phyloP scores from a whole-genome alignment of 108 stramenopile genomes.

The Cyclotella atomus region DNA sequence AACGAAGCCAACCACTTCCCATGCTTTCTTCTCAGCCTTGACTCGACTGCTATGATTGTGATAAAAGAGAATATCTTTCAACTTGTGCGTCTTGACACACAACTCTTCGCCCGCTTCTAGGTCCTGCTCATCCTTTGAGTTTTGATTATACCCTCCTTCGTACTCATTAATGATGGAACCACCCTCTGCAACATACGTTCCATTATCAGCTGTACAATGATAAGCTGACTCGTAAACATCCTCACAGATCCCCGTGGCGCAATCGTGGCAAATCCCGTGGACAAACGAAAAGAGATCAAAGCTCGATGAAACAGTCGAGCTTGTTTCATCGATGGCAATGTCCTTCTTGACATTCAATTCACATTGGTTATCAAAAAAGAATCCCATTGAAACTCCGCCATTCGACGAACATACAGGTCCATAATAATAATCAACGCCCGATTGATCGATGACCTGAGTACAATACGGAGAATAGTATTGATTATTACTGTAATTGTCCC shows the following conservation, averaged over 20 bases:
- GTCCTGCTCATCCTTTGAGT: background rate
- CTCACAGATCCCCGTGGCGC: background rate
- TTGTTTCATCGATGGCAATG: background rate
- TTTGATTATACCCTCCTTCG: background rate
- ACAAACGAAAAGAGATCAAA: slow-evolving; percentile 7
- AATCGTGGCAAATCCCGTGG: background rate
- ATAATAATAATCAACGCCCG: background rate
- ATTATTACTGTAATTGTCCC: background rate
- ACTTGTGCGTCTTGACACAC: slow-evolving; percentile 3
- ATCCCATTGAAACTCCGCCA: background rate
- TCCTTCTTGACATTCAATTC: slow-evolving; percentile 8
- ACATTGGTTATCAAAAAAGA: slow-evolving; percentile 2
- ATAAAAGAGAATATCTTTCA: background rate
- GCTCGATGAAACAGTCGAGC: background rate
- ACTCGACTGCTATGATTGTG: slow-evolving; percentile 1
- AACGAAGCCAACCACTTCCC: background rate
- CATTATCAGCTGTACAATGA: background rate
- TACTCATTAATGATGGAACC: background rate
- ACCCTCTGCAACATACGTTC: slow-evolving; percentile 1
- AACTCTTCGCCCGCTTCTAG: slow-evolving; percentile 1
- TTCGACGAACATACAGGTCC: slow-evolving; percentile 1
- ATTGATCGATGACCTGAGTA: background rate
- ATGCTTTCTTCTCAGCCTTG: background rate
- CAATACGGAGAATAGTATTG: background rate
- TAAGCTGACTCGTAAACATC: slow-evolving; percentile 1